Base-by-base conservation (phyloP, 257 asterid genomes). In the Nicotiana benthamiana region DNA sequence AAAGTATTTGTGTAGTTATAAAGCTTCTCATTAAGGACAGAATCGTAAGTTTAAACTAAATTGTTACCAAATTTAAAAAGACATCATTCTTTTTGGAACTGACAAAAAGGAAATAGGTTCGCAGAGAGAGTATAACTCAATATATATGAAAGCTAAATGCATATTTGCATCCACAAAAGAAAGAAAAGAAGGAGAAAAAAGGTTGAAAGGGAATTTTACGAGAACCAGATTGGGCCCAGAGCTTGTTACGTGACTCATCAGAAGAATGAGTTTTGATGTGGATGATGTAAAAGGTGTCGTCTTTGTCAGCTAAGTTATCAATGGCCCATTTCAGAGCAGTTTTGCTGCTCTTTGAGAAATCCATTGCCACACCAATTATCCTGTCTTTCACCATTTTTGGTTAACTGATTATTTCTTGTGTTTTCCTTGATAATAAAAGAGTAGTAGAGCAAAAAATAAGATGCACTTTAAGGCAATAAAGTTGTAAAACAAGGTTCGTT, bases 321-420 rank as follows among this genome's bases (percentile, higher is more conserved):
- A 93, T 88, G 7, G 97, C 90, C 98, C 98, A 94, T 77, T 86
- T 77, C 80, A 94, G 83, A 51, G 97, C 98, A 61, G 87, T 81
- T 85, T 89, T 93, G 84, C 98, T 94, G 91, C 93, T 93, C 89
- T 89, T 85, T 3, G 98, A 94, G 91, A 94, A 94, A 64, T 94
- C 98, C 92, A 94, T 91, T 4, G 97, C 98, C 32, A 94, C 93
- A 20, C 97, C 98, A 2, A 94, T 85, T 54, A 78, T 94, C 89
- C 95, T 86, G 83, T 93, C 98, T 82, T 89, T 90, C 53, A 26
- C 93, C 98, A 94, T 94, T 28, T 43, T 77, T 68, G n/a, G 11
- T 4, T 20, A 12, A 22, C 13, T 70, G 6, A 43, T 20, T 17
- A 5, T 3, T 22, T 70, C n/a, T 26, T 70, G n/a, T 20, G 17